A percentile compares a stretch with the other conserved stretches of the same genome.
phyloP scores from a whole-genome alignment of 1,284 basidiomycete genomes.

The Xerocomus minutiporus region DNA sequence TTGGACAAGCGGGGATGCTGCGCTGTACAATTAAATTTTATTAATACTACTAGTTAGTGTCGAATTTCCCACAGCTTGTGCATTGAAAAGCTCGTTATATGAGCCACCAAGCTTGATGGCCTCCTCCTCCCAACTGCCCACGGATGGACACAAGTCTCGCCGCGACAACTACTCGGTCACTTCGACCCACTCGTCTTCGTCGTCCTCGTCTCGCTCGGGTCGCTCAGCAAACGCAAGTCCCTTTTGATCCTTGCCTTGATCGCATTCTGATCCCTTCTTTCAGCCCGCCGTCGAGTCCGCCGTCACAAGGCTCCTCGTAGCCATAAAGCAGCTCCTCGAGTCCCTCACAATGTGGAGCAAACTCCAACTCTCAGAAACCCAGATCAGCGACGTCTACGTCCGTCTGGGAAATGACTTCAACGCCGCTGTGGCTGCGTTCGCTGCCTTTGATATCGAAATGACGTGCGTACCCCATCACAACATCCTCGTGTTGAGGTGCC shows the following conservation, averaged over 20 bases:
- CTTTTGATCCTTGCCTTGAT: not conserved
- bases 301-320: constrained; percentile 89
- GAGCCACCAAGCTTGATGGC: constrained; percentile 2
- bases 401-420: constrained; percentile 97
- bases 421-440: constrained; percentile 86
- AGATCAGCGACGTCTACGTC: constrained; percentile 97
- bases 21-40: constrained; percentile 25
- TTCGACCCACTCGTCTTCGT: constrained; percentile 35
- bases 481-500: constrained; percentile 13
- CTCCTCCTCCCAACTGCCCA: not conserved
- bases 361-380: constrained; percentile 67
- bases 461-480: constrained; percentile 52
- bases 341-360: constrained; percentile 87
- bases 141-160: constrained; percentile 38
- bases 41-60: not conserved
- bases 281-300: constrained; percentile 83
- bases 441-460: constrained; percentile 85
- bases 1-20: constrained; percentile 54
- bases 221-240: constrained; percentile 29
- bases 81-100: not conserved
- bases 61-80: not conserved
- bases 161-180: constrained; percentile 45
- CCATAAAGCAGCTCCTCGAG: constrained; percentile 93
- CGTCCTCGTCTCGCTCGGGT: constrained; percentile 26
- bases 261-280: not conserved